Evolutionary conservation across 148 eudicot species (phyloP).

Genomic region (Cornus kousa): DNA sequence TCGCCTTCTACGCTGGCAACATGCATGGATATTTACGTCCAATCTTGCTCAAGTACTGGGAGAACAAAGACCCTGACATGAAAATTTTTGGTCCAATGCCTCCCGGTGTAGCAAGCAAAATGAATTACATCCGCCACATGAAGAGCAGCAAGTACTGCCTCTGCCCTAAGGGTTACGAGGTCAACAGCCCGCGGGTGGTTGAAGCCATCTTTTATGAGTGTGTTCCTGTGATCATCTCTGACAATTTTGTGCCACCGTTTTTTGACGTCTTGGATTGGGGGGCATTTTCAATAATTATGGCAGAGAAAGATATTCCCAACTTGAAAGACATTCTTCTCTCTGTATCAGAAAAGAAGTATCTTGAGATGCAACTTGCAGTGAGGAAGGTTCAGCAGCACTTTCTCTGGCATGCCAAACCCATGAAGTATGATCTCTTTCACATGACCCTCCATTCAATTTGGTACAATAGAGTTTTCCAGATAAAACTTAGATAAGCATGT

Average conservation of each 20-base stretch:
- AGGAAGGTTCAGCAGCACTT: conserved; percentile 71
- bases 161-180: conserved; percentile 88
- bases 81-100: conserved; percentile 74
- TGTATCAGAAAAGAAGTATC: conserved; percentile 59
- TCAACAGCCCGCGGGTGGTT: conserved; percentile 81
- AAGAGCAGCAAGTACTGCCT: conserved; percentile 84
- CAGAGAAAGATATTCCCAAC: conserved; percentile 78
- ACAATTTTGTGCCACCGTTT: conserved; percentile 86
- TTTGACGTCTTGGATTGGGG: conserved; percentile 81
- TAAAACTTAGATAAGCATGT: conserved; percentile 26
- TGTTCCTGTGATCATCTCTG: conserved; percentile 85
- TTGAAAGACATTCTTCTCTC: conserved; percentile 57
- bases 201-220: conserved; percentile 85
- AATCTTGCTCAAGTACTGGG: conserved; percentile 61
- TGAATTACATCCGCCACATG: conserved; percentile 78
- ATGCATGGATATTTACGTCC: conserved; percentile 81
- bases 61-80: conserved; percentile 70
- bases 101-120: conserved; percentile 52
- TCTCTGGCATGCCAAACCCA: conserved; percentile 70
- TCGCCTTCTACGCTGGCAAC: conserved; percentile 85
- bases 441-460: conserved; percentile 92
- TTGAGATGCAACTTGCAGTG: conserved; percentile 66
- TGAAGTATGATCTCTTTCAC: conserved; percentile 76
- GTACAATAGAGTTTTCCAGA: conserved; percentile 68
- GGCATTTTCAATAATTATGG: conserved; percentile 61